A percentile compares a stretch with the other conserved stretches of the same genome.
phyloP scores from a whole-genome alignment of 1,139 yeast species.

The Zhuliangozyma parablackwelliae region DNA sequence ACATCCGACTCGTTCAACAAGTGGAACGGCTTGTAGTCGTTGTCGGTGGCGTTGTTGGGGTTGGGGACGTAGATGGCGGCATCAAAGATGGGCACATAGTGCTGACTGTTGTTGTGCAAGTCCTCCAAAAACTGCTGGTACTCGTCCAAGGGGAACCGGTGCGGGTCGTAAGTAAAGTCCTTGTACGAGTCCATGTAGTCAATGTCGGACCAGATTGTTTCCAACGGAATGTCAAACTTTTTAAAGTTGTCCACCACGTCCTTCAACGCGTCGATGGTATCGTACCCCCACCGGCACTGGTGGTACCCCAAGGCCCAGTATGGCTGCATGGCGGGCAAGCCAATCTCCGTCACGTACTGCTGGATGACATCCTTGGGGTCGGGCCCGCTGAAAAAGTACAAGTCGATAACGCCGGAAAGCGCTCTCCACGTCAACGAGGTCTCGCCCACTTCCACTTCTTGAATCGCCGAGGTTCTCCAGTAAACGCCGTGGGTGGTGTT shows the following conservation, averaged over 20 bases:
- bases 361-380: slow-evolving; percentile 23
- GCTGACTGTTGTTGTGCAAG: slow-evolving; percentile 20
- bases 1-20: slow-evolving; percentile 22
- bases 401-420: slow-evolving; percentile 24
- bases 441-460: slow-evolving; percentile 18
- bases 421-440: slow-evolving; percentile 23
- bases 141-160: slow-evolving; percentile 19
- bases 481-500: slow-evolving; percentile 20
- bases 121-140: slow-evolving; percentile 17
- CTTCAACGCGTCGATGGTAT: slow-evolving; percentile 12
- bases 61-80: slow-evolving; percentile 27
- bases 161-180: slow-evolving; percentile 27
- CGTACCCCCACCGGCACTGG: slow-evolving; percentile 22
- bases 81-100: slow-evolving; percentile 30
- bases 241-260: slow-evolving; percentile 17
- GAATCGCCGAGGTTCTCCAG: slow-evolving; percentile 21
- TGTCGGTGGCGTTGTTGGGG: slow-evolving; percentile 19
- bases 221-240: slow-evolving; percentile 17
- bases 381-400: slow-evolving; percentile 30
- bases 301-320: slow-evolving; percentile 23
- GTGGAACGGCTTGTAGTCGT: slow-evolving; percentile 19
- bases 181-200: slow-evolving; percentile 24
- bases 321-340: slow-evolving; percentile 20
- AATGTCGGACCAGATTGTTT: slow-evolving; percentile 22
- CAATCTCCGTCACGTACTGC: slow-evolving; percentile 22